Conservation (phyloP, 176 grass and related monocot species). For the Secale cereale region DNA sequence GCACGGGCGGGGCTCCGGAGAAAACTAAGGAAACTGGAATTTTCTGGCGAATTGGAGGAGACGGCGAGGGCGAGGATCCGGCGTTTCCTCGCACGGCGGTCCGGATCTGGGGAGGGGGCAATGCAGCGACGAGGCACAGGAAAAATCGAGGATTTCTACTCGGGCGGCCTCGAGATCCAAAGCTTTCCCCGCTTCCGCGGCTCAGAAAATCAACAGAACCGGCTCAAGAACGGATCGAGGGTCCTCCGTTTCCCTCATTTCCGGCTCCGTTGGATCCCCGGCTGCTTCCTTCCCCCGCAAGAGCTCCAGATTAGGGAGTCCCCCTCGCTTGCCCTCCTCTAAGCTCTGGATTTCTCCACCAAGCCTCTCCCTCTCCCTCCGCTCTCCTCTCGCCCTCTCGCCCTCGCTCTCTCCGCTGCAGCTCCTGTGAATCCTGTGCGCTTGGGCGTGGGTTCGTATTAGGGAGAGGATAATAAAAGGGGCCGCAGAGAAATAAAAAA, state of each 20-base stretch:
- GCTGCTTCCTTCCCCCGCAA: not conserved
- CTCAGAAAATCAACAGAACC: not conserved
- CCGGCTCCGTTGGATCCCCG: slow-evolving; percentile 13
- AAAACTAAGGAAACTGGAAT: slow-evolving; percentile 13
- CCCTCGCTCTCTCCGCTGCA: not conserved
- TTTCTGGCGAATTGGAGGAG: slow-evolving; percentile 16
- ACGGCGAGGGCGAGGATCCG: slow-evolving; percentile 22
- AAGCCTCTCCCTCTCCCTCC: not conserved
- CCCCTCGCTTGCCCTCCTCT: not conserved
- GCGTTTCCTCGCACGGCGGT: slow-evolving; percentile 5
- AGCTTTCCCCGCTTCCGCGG: not conserved
- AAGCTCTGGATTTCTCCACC: slow-evolving; percentile 19
- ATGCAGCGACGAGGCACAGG: slow-evolving; percentile 24
- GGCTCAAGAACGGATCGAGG: slow-evolving; percentile 27
- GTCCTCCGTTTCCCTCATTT: not conserved
- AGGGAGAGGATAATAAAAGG: slow-evolving; percentile 48
- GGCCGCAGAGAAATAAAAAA: not conserved
- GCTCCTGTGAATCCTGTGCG: slow-evolving; percentile 34
- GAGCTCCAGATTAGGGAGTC: slow-evolving; percentile 28
- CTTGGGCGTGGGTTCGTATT: slow-evolving; percentile 1
- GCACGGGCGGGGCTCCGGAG: not conserved
- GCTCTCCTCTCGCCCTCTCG: not conserved
- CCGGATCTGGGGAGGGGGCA: slow-evolving; percentile 41
- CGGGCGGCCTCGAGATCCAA: slow-evolving; percentile 34
- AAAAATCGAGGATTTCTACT: slow-evolving; percentile 1